Conservation (phyloP, 257 asterid species). For the Ehretia macrophylla region DNA sequence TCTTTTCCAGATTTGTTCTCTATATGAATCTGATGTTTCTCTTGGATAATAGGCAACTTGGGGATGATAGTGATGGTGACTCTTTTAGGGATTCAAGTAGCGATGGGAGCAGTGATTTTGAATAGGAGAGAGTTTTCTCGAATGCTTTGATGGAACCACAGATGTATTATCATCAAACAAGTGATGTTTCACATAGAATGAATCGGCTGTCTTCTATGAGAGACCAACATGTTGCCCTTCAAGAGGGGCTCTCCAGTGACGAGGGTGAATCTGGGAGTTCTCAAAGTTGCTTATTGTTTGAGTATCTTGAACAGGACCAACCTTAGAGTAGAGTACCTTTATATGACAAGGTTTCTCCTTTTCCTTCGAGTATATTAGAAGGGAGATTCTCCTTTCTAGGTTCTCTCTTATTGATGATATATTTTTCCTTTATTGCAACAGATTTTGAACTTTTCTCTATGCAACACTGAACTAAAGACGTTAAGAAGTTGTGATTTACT, state of each 20-base stretch:
- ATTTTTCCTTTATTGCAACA: constrained; percentile 26
- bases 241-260: constrained; percentile 83
- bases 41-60: constrained; percentile 47
- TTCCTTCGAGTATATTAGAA: constrained; percentile 1
- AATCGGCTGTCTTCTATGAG: constrained; percentile 31
- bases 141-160: constrained; percentile 37
- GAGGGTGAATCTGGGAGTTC: constrained; percentile 82
- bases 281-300: constrained; percentile 66
- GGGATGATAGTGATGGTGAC: constrained; percentile 88
- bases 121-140: constrained; percentile 52
- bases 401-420: background rate
- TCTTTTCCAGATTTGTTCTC: background rate
- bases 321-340: constrained; percentile 84
- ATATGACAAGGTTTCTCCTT: constrained; percentile 41
- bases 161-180: constrained; percentile 24
- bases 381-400: background rate
- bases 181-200: constrained; percentile 29
- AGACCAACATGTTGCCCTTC: constrained; percentile 46
- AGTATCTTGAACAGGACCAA: constrained; percentile 66
- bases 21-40: constrained; percentile 4
- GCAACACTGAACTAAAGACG: constrained; percentile 66
- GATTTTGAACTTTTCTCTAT: constrained; percentile 64
- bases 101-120: constrained; percentile 90
- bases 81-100: constrained; percentile 81
- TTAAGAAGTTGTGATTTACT: constrained; percentile 82